Conservation (phyloP, 257 asterid species). For the Asclepias syriaca region DNA sequence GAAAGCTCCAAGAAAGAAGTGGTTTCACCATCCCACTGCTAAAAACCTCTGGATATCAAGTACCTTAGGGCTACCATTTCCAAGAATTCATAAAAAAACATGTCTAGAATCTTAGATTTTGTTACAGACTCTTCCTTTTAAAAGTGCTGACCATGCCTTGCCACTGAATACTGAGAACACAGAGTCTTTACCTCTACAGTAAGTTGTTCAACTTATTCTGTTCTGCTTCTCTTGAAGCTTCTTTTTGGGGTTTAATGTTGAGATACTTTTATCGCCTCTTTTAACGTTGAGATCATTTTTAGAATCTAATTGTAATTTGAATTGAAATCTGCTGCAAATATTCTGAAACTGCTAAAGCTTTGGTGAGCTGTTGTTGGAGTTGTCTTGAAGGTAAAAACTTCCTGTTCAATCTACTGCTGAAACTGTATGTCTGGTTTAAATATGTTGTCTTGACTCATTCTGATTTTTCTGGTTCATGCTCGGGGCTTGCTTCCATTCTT, state of each 20-base stretch:
- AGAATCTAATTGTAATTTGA: neutral
- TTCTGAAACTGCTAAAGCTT: conserved; percentile 80
- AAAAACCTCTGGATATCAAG: no score
- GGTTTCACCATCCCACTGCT: no score
- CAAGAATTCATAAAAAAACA: no score
- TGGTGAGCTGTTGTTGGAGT: conserved; percentile 96
- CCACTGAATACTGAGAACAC: no score
- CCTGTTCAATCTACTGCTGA: neutral
- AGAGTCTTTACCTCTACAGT: no score
- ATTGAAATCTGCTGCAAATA: conserved; percentile 40
- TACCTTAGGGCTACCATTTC: no score
- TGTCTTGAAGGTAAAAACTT: conserved; percentile 47
- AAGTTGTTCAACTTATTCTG: no score
- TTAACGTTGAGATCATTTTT: neutral
- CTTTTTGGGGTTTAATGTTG: conserved; percentile 14
- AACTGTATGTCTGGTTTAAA: neutral
- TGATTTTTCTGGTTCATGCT: conserved; percentile 9
- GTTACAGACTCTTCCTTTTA: no score
- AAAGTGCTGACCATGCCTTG: no score
- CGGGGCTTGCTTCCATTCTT: conserved; percentile 74
- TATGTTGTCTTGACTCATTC: conserved; percentile 12
- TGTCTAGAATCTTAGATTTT: no score
- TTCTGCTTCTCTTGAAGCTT: no score
- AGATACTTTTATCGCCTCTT: neutral
- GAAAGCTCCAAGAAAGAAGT: no score